Percentiles rank a stretch among this genome's conserved stretches.
Conservation (phyloP, 306 rosid genomes). For the Ormosia emarginata region DNA sequence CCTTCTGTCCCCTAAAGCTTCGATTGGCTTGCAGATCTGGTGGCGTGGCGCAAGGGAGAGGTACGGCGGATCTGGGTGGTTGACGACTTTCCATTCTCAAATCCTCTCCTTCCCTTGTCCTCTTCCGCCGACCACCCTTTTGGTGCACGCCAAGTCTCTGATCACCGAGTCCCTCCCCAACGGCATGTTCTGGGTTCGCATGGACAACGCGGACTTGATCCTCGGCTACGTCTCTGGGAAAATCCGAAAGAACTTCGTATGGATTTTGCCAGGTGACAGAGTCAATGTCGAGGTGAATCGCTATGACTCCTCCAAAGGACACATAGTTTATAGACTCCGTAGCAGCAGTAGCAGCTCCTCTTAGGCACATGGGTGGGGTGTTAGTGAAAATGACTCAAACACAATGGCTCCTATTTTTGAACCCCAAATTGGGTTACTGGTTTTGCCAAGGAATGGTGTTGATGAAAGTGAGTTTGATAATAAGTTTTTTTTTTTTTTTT, state of each 20-base stretch:
- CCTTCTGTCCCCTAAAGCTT: no score
- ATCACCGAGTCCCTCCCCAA: no score
- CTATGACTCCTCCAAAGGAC: slow-evolving; percentile 47
- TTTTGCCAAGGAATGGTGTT: no score
- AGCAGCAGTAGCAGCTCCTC: not conserved
- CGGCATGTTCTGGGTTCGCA: slow-evolving; percentile 51
- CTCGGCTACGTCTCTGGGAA: slow-evolving; percentile 51
- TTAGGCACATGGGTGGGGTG: not conserved
- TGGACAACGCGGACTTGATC: slow-evolving; percentile 44
- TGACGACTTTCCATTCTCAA: not conserved
- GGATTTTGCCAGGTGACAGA: slow-evolving; percentile 46
- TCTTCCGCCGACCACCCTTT: not conserved
- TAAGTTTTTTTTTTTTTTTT: no score
- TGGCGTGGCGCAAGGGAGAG: no score
- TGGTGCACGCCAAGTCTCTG: slow-evolving; percentile 23
- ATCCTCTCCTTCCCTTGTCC: slow-evolving; percentile 26
- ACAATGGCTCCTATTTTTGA: not conserved
- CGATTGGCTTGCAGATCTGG: no score
- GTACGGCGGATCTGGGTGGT: no score
- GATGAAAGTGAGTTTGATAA: not conserved
- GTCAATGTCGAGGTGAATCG: slow-evolving; percentile 50
- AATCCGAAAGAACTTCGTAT: slow-evolving; percentile 41
- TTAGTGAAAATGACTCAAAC: slow-evolving; percentile 14
- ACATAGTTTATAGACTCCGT: no score
- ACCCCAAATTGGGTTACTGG: no score